Conservation (phyloP, 108 stramenopile genomes). For the Nitzschia putrida region DNA sequence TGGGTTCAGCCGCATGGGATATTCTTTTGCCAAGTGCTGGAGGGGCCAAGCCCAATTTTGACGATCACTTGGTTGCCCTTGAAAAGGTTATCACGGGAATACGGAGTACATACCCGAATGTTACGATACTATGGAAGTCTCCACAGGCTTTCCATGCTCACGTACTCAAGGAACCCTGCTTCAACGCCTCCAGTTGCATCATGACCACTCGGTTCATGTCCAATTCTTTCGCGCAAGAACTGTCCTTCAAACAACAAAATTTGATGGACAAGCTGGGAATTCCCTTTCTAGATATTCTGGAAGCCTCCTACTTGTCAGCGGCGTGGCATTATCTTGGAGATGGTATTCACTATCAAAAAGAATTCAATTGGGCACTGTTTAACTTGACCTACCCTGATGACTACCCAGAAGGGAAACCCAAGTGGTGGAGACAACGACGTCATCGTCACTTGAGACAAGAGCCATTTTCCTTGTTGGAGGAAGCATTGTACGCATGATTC, state of each 20-base stretch:
- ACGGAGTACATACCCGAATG: conserved; percentile 10
- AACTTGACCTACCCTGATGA: too few relatives aligned
- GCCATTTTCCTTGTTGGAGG: too few relatives aligned
- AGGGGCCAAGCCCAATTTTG: conserved; percentile 9
- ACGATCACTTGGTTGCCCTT: conserved; percentile 16
- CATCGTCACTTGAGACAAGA: too few relatives aligned
- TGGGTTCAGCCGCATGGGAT: conserved; percentile 35
- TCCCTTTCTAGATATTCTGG: conserved; percentile 36
- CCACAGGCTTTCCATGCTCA: conserved; percentile 41
- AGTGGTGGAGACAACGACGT: too few relatives aligned
- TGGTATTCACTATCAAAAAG: conserved; percentile 43
- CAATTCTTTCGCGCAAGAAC: conserved; percentile 20
- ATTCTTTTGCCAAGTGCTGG: conserved; percentile 13
- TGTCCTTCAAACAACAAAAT: conserved; percentile 22
- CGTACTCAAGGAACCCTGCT: conserved; percentile 28
- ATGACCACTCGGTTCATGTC: conserved; percentile 39
- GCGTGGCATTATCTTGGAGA: conserved; percentile 36
- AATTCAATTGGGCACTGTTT: conserved; percentile 25
- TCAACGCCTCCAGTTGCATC: conserved; percentile 7
- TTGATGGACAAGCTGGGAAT: conserved; percentile 31
- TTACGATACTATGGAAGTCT: conserved; percentile 33
- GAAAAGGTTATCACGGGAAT: conserved; percentile 7
- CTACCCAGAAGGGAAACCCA: too few relatives aligned
- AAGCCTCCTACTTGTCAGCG: conserved; percentile 43
- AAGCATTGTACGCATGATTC: too few relatives aligned